Percentiles rank a stretch among this genome's conserved stretches.
phyloP scores from a whole-genome alignment of 2,329 filamentous ascomycete genomes.

The Tolypocladium amazonense region DNA sequence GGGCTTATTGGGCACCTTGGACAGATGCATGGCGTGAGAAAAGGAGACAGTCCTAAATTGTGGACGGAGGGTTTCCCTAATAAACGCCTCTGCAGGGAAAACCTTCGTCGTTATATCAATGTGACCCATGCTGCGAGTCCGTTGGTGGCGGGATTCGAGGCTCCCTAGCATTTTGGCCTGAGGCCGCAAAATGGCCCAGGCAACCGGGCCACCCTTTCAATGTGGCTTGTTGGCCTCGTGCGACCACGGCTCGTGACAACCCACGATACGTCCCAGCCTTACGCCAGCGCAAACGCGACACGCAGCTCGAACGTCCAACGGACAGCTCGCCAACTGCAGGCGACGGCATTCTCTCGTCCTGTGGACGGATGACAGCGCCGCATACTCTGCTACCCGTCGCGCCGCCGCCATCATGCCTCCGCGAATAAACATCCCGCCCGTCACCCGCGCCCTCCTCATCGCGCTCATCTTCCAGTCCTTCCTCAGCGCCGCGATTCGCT shows the following conservation, averaged over 20 bases:
- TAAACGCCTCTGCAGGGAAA: no score
- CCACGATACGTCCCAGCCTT: background rate
- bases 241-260: background rate
- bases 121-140: background rate
- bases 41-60: background rate
- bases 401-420: conserved; percentile 52
- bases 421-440: conserved; percentile 83
- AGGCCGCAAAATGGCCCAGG: background rate
- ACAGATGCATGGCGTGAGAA: background rate
- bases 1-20: background rate
- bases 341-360: background rate
- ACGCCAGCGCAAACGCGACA: background rate
- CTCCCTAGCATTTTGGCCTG: background rate
- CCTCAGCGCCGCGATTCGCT: conserved; percentile 70
- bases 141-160: background rate
- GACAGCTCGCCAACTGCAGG: background rate
- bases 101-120: no score
- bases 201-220: background rate
- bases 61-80: no score
- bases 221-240: background rate
- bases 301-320: background rate
- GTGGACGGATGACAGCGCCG: background rate
- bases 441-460: conserved; percentile 74
- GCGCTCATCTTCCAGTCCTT: conserved; percentile 67
- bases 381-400: conserved; percentile 1